Base-by-base conservation (phyloP, 176 grass and related monocot species). In the Aegilops speltoides region DNA sequence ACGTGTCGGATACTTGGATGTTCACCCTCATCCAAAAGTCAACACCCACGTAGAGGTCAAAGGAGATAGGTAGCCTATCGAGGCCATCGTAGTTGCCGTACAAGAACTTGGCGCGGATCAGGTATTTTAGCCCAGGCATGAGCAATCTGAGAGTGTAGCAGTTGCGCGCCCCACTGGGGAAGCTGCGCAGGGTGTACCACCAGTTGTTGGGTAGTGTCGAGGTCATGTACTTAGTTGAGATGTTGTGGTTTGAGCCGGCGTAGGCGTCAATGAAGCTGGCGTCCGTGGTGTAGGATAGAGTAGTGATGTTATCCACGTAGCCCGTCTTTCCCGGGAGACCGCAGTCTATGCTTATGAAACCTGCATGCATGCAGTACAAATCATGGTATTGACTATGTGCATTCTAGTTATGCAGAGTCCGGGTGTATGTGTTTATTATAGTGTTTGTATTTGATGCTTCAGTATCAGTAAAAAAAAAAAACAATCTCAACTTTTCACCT, bases 321-420 rank as follows among this genome's bases (percentile, higher is more conserved):
- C 79, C 83, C 46, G 48, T 66, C 17, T 86, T 64, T 38, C 56
- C 73, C 23, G 86, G 57, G 3, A 91, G 31, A 22, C 92, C 91
- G 2, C 91, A 91, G 72, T 91, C 92, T 45, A 94, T 85, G 80
- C n/a, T 91, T 13, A 94, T 87, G 86, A 91, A 94, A 78, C 76
- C 91, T 92, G 79, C 15, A 25, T 92, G 79, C 15, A 25, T 25
- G 22, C 8, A 11, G 22, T 12, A 45, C 10, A 45, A 45, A 45
- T 0, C 41, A 12, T 45, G 41, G 34, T 6, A 7, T 36, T 36
- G 5, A 36, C 5, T 36, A 36, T 36, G 34, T 7, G 34, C 34
- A 36, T 36, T 7, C 34, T 36, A 36, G 0, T 36, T 36, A 36
- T 36, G 34, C 6, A 36, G 5, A 36, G 33, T 5, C 6, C 33